Conservation (phyloP, 352 stramenopile genomes). For the Phytophthora fragariae region DNA sequence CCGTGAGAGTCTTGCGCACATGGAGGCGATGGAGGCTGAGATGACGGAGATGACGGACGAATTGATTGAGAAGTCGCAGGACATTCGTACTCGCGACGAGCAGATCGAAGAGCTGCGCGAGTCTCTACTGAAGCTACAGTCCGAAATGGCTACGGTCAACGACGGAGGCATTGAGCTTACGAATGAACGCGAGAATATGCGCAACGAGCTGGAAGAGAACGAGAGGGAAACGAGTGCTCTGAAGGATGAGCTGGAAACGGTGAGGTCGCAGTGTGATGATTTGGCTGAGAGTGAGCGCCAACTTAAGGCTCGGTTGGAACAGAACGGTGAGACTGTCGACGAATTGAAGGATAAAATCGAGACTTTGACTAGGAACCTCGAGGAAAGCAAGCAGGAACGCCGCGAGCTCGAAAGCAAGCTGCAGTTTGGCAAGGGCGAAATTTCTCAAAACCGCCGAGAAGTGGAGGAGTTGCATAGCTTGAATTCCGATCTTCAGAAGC, state of each 20-base stretch:
- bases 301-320: constrained; percentile 48
- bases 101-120: constrained; percentile 68
- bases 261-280: constrained; percentile 62
- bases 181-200: constrained; percentile 47
- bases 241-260: constrained; percentile 45
- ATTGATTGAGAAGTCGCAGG: constrained; percentile 77
- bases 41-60: constrained; percentile 85
- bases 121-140: constrained; percentile 50
- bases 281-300: constrained; percentile 60
- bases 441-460: constrained; percentile 61
- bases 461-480: constrained; percentile 59
- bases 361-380: constrained; percentile 48
- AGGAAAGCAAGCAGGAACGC: constrained; percentile 45
- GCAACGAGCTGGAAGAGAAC: constrained; percentile 45
- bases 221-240: constrained; percentile 40
- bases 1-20: constrained; percentile 64
- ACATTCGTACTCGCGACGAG: constrained; percentile 68
- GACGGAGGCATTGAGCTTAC: constrained; percentile 63
- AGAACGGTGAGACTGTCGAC: constrained; percentile 48
- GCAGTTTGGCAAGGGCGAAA: constrained; percentile 57
- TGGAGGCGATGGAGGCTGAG: constrained; percentile 79
- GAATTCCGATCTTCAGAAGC: constrained; percentile 58
- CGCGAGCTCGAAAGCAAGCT: constrained; percentile 52
- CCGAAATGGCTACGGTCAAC: constrained; percentile 52
- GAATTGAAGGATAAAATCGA: constrained; percentile 61